Percentiles rank a stretch among this genome's conserved stretches.
Evolutionary conservation across 805 yeast genomes (phyloP).

Genomic region (Myxozyma lipomycoides): DNA sequence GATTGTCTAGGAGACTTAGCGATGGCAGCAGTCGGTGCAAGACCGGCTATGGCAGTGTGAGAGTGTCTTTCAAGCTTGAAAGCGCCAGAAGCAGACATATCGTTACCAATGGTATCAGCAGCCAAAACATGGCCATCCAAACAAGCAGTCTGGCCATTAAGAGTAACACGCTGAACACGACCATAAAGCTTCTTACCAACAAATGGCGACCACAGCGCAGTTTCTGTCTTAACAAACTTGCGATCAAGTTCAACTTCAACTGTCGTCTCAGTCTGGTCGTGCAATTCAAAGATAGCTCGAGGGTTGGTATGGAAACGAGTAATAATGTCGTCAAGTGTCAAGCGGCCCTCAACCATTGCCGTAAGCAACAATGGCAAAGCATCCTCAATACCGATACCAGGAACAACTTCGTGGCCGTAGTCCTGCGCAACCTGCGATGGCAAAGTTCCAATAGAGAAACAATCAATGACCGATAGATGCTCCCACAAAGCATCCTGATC

Average conservation of each 20-base stretch:
- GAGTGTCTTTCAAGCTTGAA: constrained; percentile 30
- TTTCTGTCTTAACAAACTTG: constrained; percentile 34
- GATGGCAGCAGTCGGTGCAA: constrained; percentile 32
- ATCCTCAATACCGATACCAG: constrained; percentile 77
- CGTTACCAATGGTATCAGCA: constrained; percentile 58
- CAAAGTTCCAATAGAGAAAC: constrained; percentile 77
- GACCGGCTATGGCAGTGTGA: constrained; percentile 28
- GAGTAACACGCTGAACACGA: constrained; percentile 81
- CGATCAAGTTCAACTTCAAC: constrained; percentile 85
- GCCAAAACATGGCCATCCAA: constrained; percentile 75
- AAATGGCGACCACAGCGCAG: constrained; percentile 53
- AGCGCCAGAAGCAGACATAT: constrained; percentile 47
- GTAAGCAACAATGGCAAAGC: constrained; percentile 75
- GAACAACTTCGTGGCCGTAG: constrained; percentile 53
- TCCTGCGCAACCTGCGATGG: constrained; percentile 71
- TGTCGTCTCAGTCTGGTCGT: constrained; percentile 64
- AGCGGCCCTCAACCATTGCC: constrained; percentile 69
- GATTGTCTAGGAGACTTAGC: constrained; percentile 10
- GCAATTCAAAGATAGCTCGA: constrained; percentile 72
- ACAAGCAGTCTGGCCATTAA: constrained; percentile 73
- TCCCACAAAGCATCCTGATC: constrained; percentile 85
- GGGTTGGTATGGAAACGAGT: constrained; percentile 77
- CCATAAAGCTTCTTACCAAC: constrained; percentile 57
- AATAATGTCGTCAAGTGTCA: constrained; percentile 69
- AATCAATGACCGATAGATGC: constrained; percentile 66